Evolutionary conservation across 2,329 filamentous ascomycete species (phyloP).

Genomic region (Monilinia fructicola): DNA sequence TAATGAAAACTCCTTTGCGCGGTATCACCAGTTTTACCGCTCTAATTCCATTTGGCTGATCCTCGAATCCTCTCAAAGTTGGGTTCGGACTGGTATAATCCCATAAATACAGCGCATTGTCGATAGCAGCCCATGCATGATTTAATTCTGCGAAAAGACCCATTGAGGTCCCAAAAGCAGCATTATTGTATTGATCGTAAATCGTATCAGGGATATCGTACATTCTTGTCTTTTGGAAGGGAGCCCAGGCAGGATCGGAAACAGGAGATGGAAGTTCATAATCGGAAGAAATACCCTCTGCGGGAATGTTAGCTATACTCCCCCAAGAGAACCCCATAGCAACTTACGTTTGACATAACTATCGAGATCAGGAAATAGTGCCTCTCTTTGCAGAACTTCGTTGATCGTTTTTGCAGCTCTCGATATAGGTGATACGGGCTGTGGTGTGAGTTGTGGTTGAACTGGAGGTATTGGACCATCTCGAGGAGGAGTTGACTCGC

Average conservation of each 20-base stretch:
- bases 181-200: constrained; percentile 87
- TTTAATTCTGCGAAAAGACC: constrained; percentile 92
- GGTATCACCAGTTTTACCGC: constrained; percentile 86
- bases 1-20: constrained; percentile 82
- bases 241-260: constrained; percentile 71
- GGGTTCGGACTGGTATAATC: constrained; percentile 94
- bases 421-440: constrained; percentile 65
- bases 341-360: constrained; percentile 82
- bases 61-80: constrained; percentile 88
- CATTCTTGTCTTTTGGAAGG: constrained; percentile 82
- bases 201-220: constrained; percentile 90
- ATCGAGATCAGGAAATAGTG: constrained; percentile 84
- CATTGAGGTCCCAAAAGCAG: constrained; percentile 87
- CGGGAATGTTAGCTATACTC: constrained; percentile 35
- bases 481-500: constrained; percentile 31
- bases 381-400: constrained; percentile 70
- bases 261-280: constrained; percentile 70
- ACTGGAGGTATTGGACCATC: constrained; percentile 25
- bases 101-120: constrained; percentile 96
- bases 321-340: constrained; percentile 4
- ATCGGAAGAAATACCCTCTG: constrained; percentile 86
- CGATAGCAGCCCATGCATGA: constrained; percentile 93
- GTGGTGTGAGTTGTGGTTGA: constrained; percentile 27
- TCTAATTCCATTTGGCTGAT: constrained; percentile 83
- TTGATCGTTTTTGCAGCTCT: constrained; percentile 85